phyloP scores from a whole-genome alignment of 148 eudicot species.

The Nepenthes gracilis region DNA sequence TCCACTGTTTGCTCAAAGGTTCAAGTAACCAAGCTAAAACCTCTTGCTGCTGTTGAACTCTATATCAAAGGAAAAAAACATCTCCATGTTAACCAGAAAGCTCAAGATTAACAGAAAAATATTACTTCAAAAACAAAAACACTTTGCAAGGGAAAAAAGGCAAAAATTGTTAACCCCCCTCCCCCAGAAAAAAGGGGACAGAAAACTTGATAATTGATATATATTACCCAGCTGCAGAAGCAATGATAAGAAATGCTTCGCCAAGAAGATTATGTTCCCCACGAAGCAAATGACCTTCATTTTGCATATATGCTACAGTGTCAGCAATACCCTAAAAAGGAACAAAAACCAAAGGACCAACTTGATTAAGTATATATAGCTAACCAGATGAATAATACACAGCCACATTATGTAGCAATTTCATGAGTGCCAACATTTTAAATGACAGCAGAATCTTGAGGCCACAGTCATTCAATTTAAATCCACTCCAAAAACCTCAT shows the following conservation, averaged over 20 bases:
- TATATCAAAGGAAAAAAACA: constrained; percentile 16
- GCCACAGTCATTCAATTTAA: too few species aligned
- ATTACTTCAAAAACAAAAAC: background rate
- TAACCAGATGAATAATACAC: background rate
- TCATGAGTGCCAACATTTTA: too few species aligned
- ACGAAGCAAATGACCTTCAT: constrained; percentile 79
- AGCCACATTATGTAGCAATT: background rate
- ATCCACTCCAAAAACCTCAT: too few species aligned
- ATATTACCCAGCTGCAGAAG: constrained; percentile 81
- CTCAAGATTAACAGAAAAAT: background rate
- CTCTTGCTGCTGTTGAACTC: constrained; percentile 95
- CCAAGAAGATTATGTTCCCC: constrained; percentile 94
- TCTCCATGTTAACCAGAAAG: background rate
- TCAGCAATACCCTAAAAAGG: constrained; percentile 67
- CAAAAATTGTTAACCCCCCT: constrained; percentile 1
- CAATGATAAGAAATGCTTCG: constrained; percentile 94
- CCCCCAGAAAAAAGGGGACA: background rate
- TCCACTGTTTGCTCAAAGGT: constrained; percentile 92
- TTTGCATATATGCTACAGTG: constrained; percentile 74
- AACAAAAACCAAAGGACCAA: background rate
- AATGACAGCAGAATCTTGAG: too few species aligned
- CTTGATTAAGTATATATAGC: background rate
- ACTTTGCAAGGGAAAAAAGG: background rate
- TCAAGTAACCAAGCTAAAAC: constrained; percentile 96
- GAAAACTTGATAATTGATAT: constrained; percentile 1